Conservation (phyloP, 768 basidiomycete species). For the Tulasnella sp. region DNA sequence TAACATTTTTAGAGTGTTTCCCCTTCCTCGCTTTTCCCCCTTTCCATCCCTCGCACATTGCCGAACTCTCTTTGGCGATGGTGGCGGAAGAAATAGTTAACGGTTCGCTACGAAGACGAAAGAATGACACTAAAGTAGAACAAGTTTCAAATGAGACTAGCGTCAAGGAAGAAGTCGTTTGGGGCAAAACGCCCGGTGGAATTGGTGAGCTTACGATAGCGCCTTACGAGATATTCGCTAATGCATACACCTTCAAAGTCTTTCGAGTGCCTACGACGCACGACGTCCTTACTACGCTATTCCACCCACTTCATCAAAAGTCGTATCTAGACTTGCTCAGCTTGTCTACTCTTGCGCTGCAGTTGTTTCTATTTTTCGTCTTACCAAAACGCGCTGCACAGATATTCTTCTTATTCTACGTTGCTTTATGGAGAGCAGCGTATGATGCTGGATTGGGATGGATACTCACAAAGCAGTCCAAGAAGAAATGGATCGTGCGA, state of each 20-base stretch:
- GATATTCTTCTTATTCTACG: constrained; percentile 76
- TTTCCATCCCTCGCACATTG: too few species aligned
- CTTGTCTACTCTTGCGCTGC: constrained; percentile 61
- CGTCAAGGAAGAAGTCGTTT: constrained; percentile 68
- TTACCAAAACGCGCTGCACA: constrained; percentile 45
- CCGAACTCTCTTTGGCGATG: too few species aligned
- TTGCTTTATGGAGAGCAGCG: constrained; percentile 81
- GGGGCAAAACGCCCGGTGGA: constrained; percentile 76
- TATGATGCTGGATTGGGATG: constrained; percentile 92
- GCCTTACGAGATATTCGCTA: constrained; percentile 2
- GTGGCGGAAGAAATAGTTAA: too few species aligned
- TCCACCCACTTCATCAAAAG: constrained; percentile 71
- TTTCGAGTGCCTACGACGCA: constrained; percentile 89
- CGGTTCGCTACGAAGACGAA: too few species aligned
- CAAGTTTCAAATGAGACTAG: too few species aligned
- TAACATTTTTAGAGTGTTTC: too few species aligned
- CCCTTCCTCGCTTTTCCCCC: too few species aligned
- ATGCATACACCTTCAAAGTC: constrained; percentile 35
- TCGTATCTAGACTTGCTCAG: constrained; percentile 82
- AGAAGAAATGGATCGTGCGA: constrained; percentile 84
- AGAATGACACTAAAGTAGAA: too few species aligned
- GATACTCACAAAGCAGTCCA: constrained; percentile 90
- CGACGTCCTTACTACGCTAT: constrained; percentile 73
- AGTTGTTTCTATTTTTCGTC: constrained; percentile 54
- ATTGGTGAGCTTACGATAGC: constrained; percentile 36